phyloP scores from a whole-genome alignment of 2,329 filamentous ascomycete species.

The Pseudonectria foliicola region DNA sequence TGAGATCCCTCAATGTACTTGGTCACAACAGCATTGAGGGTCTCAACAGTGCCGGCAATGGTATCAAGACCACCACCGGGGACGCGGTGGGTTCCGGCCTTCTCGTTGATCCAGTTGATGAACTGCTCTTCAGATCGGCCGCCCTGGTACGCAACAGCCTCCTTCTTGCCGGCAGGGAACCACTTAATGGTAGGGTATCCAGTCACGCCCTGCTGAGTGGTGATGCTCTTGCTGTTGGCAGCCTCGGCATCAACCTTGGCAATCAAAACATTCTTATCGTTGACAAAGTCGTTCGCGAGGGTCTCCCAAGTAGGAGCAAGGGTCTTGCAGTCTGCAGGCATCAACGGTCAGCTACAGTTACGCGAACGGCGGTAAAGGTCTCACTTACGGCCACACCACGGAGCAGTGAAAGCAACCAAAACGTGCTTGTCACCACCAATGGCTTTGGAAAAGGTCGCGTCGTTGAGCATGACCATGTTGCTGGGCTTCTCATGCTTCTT shows the following conservation, averaged over 20 bases:
- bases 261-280: conserved; percentile 72
- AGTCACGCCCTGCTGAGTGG: conserved; percentile 67
- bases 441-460: conserved; percentile 67
- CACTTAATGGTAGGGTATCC: conserved; percentile 98
- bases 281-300: conserved; percentile 71
- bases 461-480: conserved; percentile 71
- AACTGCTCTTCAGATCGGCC: conserved; percentile 72
- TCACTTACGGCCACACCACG: conserved; percentile 93
- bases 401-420: conserved; percentile 92
- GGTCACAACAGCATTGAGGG: conserved; percentile 67
- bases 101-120: conserved; percentile 75
- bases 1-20: conserved; percentile 61
- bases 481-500: conserved; percentile 67
- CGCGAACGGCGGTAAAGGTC: neutral
- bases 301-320: conserved; percentile 88
- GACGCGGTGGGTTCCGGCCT: conserved; percentile 79
- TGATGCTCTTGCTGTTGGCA: conserved; percentile 72
- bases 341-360: conserved; percentile 5
- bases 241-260: conserved; percentile 95
- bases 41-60: conserved; percentile 73
- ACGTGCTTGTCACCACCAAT: conserved; percentile 85
- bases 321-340: conserved; percentile 78
- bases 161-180: conserved; percentile 79
- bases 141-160: conserved; percentile 63
- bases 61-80: conserved; percentile 73